Percentiles rank a stretch among this genome's conserved stretches.
Conservation (phyloP, 768 basidiomycete genomes). For the Suillus fuscotomentosus region DNA sequence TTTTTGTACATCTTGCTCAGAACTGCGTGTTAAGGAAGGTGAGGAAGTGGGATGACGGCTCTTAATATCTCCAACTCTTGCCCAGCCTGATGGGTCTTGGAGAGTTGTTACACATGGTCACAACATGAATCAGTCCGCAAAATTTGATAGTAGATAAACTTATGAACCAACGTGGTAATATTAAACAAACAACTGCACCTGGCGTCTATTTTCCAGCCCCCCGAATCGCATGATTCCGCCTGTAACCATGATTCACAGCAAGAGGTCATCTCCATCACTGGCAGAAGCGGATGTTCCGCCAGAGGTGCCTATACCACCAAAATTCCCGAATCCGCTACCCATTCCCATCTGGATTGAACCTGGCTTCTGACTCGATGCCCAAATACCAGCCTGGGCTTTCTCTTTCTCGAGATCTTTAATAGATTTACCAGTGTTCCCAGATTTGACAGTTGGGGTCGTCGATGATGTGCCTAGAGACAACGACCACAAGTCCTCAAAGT, state of each 20-base stretch:
- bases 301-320: constrained; percentile 23
- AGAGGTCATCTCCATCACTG: constrained; percentile 41
- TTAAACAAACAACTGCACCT: not conserved
- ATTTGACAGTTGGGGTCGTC: constrained; percentile 31
- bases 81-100: not conserved
- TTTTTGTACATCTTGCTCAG: not conserved
- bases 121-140: not conserved
- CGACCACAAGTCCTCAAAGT: constrained; percentile 90
- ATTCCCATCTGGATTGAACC: constrained; percentile 12
- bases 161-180: not conserved
- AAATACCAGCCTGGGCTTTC: constrained; percentile 77
- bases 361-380: constrained; percentile 48
- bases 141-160: not conserved
- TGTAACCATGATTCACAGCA: constrained; percentile 30
- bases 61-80: not conserved
- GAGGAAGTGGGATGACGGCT: not conserved
- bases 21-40: not conserved
- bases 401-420: constrained; percentile 90
- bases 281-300: constrained; percentile 13
- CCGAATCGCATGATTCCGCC: not conserved
- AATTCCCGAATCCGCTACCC: constrained; percentile 32
- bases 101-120: not conserved
- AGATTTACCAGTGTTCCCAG: constrained; percentile 55
- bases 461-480: constrained; percentile 62
- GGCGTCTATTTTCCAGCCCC: not conserved